phyloP scores from a whole-genome alignment of 2,329 filamentous ascomycete species.

The Aspergillus fructus region DNA sequence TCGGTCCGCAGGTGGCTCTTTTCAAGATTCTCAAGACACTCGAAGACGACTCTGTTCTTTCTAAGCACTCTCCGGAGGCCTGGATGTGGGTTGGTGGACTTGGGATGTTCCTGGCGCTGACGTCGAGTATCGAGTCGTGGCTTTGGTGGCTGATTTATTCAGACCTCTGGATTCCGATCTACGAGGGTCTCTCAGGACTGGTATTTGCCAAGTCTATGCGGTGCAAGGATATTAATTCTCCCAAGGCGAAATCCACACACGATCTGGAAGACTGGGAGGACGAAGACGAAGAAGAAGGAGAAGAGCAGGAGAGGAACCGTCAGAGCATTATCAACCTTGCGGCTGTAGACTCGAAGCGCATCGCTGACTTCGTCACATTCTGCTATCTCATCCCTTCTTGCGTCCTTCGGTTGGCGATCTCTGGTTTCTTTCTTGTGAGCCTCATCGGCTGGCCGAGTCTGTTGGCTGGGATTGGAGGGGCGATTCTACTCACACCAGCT shows the following conservation, averaged over 20 bases:
- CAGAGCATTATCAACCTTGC: conserved; percentile 76
- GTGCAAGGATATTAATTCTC: conserved; percentile 64
- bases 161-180: conserved; percentile 64
- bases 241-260: neutral
- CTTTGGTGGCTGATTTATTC: conserved; percentile 66
- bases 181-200: conserved; percentile 67
- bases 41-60: conserved; percentile 53
- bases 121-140: conserved; percentile 62
- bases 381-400: conserved; percentile 65
- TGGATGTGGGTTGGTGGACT: conserved; percentile 70
- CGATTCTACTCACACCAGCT: conserved; percentile 63
- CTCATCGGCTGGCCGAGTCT: conserved; percentile 72
- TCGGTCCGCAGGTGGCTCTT: conserved; percentile 70
- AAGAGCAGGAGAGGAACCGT: conserved; percentile 54
- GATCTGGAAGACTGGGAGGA: conserved; percentile 7
- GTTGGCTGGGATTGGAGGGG: conserved; percentile 62
- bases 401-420: conserved; percentile 62
- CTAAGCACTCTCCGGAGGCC: conserved; percentile 51
- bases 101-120: conserved; percentile 57
- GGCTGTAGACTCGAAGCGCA: conserved; percentile 69
- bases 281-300: conserved; percentile 43
- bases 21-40: conserved; percentile 64
- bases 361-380: conserved; percentile 66
- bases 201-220: conserved; percentile 76
- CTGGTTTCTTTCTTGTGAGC: conserved; percentile 62